Base-by-base conservation (phyloP, 495 filamentous ascomycete species). In the Podospora pseudocomata region DNA sequence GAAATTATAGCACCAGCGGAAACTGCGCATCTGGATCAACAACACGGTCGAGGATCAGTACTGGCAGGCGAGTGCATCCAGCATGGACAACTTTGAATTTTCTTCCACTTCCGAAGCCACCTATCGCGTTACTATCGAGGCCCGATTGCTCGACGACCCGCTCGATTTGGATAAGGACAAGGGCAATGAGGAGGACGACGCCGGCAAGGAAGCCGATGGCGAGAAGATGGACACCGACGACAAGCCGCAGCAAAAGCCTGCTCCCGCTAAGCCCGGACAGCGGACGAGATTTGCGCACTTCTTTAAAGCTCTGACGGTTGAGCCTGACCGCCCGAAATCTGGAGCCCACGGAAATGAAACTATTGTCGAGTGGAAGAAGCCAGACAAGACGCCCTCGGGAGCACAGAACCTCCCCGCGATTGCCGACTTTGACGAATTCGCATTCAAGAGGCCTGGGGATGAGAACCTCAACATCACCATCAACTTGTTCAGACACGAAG, bases 1-100 rank as follows among this genome's bases (percentile, higher is more conserved):
- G 4, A 5, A 5, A 30, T 20, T 39, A 19, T 63, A 88, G 86
- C 88, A 91, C 62, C 89, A 90, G 78, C 90, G 90, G 74, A 97
- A 91, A 23, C 80, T 99, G 77, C 90, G 93, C 70, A 88, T 99
- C 66, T 98, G 93, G 92, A 90, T 99, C 70, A 92, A 90, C 74
- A 99, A 99, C 76, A 97, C 94, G 1, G 91, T 90, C 26, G 94
- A 98, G 78, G 91, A 91, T 72, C 96, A 98, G 78, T 90, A 91
- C 19, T 97, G 96, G 96, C 96, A 98, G 81, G 84, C 82, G 18
- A 86, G 82, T 67, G 80, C 77, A 32, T 78, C 90, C 67, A 88
- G 87, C 64, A 80, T 86, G 68, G 88, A 92, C 70, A 83, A 82
- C 16, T 93, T 93, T 67, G 92, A 93, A 74, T 94, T 94, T 70